Base-by-base conservation (phyloP, 2,329 filamentous ascomycete species). In the Plectosphaerella plurivora region DNA sequence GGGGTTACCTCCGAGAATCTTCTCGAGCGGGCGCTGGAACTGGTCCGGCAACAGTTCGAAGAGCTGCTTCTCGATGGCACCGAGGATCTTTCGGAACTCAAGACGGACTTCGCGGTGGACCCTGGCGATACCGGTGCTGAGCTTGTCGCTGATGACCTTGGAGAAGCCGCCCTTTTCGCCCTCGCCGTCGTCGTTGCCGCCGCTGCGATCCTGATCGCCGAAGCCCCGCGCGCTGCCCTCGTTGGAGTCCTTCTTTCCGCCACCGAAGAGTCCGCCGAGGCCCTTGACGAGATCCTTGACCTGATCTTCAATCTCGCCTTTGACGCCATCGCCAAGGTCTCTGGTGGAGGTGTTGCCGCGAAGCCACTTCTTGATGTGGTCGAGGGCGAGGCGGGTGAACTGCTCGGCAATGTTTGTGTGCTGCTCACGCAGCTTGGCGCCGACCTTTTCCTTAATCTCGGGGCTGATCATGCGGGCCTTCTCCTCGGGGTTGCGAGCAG, bases 311-410 rank as follows among this genome's bases (percentile, higher is more conserved):
- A 75, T 66, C 61, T 76, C 73, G 3, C 68, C 72, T 58, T 69
- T 73, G 52, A 68, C 66, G 3, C 72, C 73, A 15, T 75, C 72
- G 16, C 73, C 73, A 6, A 74, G 52, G 51, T 74, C 72, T 4
- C 69, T 63, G 1, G 66, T 65, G 53, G 64, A 70, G 3, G 70
- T 73, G 51, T 74, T 74, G 11, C 70, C 72, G 7, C 72, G 65
- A 44, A 74, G 60, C 72, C 72, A 76, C 47, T 62, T 64, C 65
- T 76, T 76, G 65, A 76, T 72, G 50, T 74, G 73, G 6, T 73
- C 71, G n/a, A 75, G 59, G 0, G 73, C 73, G 44, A 76, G 73
- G 24, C 64, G 64, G 2, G 73, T 76, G 45, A 76, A 76, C 55
- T 74, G 70, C 59, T 74, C 73, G 1, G 73, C 73, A 51, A 76